phyloP scores from a whole-genome alignment of 495 filamentous ascomycete genomes.

The Cercophora samala region DNA sequence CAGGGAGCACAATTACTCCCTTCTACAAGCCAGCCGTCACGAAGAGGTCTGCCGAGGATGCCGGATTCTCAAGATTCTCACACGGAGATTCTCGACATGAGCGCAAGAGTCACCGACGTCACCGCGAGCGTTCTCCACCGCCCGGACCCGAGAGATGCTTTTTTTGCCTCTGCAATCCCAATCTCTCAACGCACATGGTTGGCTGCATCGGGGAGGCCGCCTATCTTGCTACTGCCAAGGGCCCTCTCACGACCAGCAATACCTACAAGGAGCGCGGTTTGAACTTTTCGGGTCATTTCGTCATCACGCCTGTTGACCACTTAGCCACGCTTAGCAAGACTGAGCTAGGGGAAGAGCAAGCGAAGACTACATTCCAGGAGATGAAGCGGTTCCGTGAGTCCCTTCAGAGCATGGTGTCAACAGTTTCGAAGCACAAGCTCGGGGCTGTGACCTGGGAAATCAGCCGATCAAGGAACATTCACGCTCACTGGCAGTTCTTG shows the following conservation, averaged over 20 bases:
- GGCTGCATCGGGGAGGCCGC: conserved; percentile 77
- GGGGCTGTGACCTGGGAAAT: conserved; percentile 92
- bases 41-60: conserved; percentile 59
- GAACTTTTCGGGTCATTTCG: conserved; percentile 77
- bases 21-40: conserved; percentile 41
- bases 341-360: conserved; percentile 54
- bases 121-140: conserved; percentile 47
- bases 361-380: conserved; percentile 60
- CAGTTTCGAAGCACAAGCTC: conserved; percentile 53
- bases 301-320: conserved; percentile 86
- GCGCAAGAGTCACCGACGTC: conserved; percentile 56
- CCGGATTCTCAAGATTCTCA: conserved; percentile 63
- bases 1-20: conserved; percentile 68
- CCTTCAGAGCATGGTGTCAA: conserved; percentile 65
- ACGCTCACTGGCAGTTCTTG: conserved; percentile 92
- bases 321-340: conserved; percentile 46
- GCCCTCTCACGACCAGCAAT: conserved; percentile 66
- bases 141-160: conserved; percentile 79
- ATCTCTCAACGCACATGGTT: conserved; percentile 80
- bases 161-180: conserved; percentile 87
- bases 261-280: conserved; percentile 61
- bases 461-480: conserved; percentile 69
- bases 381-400: conserved; percentile 74
- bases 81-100: conserved; percentile 57
- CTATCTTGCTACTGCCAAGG: conserved; percentile 90